These are phyloP conservation scores for Rhodamnia argentea DNA, from an alignment of 345 rosid genomes.

Conservation along the genomic window DNA sequence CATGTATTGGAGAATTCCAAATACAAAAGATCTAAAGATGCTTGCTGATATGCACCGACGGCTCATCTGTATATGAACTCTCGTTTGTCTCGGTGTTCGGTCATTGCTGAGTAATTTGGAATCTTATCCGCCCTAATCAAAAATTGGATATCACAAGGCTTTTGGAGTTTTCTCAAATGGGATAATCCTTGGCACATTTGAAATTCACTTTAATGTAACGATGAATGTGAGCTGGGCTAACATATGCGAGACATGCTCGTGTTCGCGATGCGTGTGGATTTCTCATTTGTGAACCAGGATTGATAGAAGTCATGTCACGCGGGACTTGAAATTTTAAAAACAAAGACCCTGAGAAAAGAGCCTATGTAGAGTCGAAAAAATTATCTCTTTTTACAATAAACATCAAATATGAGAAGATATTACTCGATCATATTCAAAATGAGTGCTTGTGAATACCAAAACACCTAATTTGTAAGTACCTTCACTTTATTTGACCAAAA, in stretches of 20 bases:
- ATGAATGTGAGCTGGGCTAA: not conserved
- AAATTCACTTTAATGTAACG: not conserved
- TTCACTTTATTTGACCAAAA: too few species aligned
- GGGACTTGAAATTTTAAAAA: not conserved
- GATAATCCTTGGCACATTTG: not conserved
- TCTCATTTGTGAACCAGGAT: not conserved
- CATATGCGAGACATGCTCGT: not conserved
- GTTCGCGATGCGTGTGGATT: not conserved
- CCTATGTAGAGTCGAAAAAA: too few species aligned
- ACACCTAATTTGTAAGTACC: not conserved
- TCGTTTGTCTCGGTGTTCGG: not conserved
- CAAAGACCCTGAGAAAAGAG: not conserved
- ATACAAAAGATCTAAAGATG: not conserved
- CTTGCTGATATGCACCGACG: not conserved
- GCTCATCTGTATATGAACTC: not conserved
- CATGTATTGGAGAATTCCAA: not conserved
- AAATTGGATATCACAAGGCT: not conserved
- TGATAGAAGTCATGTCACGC: accelerated
- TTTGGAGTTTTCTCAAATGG: not conserved
- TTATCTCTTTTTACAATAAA: not conserved
- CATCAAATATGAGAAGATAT: not conserved
- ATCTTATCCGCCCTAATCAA: not conserved
- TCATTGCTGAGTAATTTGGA: not conserved
- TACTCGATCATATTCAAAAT: not conserved
- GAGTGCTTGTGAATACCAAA: not conserved